phyloP scores from a whole-genome alignment of 2,329 filamentous ascomycete genomes.

The Fusarium goolgardi region DNA sequence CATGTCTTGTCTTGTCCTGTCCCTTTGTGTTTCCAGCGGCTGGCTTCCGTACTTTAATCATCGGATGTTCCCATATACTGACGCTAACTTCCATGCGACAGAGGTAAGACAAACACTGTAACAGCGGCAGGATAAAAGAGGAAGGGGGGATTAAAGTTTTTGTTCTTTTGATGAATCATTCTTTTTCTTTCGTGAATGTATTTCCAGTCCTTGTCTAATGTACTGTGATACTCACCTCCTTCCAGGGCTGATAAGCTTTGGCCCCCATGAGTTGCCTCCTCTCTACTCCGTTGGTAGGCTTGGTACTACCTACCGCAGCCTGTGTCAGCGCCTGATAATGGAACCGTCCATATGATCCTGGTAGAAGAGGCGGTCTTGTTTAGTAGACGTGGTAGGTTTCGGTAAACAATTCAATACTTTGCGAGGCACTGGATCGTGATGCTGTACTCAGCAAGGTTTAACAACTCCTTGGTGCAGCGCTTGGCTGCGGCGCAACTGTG shows the following conservation, averaged over 20 bases:
- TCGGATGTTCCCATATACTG: conserved; percentile 24
- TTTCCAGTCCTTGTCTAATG: conserved; percentile 2
- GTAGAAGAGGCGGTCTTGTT: conserved; percentile 15
- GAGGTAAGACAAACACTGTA: conserved; percentile 2
- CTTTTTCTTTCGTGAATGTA: background rate
- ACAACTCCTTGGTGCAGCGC: conserved; percentile 9
- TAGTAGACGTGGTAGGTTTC: background rate
- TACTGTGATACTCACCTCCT: conserved; percentile 10
- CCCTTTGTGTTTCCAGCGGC: conserved; percentile 16
- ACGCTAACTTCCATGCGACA: conserved; percentile 9
- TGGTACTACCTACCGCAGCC: background rate
- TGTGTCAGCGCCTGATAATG: conserved; percentile 13
- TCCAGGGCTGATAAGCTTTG: conserved; percentile 30
- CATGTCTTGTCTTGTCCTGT: background rate
- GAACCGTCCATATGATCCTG: conserved; percentile 17
- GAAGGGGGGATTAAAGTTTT: conserved; percentile 17
- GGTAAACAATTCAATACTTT: background rate
- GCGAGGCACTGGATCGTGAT: conserved; percentile 5
- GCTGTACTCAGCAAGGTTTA: conserved; percentile 15
- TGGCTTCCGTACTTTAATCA: conserved; percentile 1
- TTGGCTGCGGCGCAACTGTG: conserved; percentile 27
- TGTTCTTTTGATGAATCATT: conserved; percentile 6
- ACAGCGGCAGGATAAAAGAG: background rate
- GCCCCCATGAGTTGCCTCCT: conserved; percentile 26
- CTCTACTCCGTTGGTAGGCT: background rate